phyloP scores from a whole-genome alignment of 2,329 filamentous ascomycete genomes.

The Corinectria fuckeliana region DNA sequence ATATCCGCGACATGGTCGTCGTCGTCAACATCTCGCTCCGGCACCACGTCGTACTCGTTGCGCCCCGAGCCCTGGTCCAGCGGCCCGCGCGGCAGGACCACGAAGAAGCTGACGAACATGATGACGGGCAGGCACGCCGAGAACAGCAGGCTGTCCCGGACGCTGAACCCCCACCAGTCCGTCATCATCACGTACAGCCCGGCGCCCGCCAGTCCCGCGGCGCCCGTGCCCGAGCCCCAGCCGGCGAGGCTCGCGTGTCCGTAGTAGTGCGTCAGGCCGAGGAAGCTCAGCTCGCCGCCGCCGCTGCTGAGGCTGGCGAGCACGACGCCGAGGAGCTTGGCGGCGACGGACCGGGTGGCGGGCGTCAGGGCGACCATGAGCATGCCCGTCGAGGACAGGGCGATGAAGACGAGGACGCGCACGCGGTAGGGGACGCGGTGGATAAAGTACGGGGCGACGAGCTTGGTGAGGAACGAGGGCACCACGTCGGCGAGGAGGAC shows the following conservation, averaged over 20 bases:
- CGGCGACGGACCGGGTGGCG: conserved; percentile 65
- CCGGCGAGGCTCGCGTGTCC: conserved; percentile 84
- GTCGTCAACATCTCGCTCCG: conserved; percentile 49
- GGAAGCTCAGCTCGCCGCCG: conserved; percentile 87
- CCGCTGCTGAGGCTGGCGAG: conserved; percentile 87
- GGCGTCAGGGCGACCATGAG: conserved; percentile 84
- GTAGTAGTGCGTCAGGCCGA: conserved; percentile 93
- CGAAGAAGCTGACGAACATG: conserved; percentile 88
- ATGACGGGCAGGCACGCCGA: conserved; percentile 80
- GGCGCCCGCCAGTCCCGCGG: conserved; percentile 84
- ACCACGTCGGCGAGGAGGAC: conserved; percentile 93
- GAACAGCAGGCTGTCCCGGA: conserved; percentile 75
- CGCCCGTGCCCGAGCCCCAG: conserved; percentile 93
- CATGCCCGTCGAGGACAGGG: conserved; percentile 84
- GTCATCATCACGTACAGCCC: conserved; percentile 88
- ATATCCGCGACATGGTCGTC: conserved; percentile 46
- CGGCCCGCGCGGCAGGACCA: conserved; percentile 73
- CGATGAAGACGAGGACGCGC: conserved; percentile 77
- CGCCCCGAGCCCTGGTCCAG: conserved; percentile 55
- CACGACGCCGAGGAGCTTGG: conserved; percentile 83
- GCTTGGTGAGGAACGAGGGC: conserved; percentile 86
- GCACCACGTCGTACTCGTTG: conserved; percentile 62
- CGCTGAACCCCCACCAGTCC: conserved; percentile 76
- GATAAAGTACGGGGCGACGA: conserved; percentile 92
- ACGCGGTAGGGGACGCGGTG: conserved; percentile 81